Conservation (phyloP, 192 early-diverging fungal genomes). For the Entomortierella lignicola region DNA sequence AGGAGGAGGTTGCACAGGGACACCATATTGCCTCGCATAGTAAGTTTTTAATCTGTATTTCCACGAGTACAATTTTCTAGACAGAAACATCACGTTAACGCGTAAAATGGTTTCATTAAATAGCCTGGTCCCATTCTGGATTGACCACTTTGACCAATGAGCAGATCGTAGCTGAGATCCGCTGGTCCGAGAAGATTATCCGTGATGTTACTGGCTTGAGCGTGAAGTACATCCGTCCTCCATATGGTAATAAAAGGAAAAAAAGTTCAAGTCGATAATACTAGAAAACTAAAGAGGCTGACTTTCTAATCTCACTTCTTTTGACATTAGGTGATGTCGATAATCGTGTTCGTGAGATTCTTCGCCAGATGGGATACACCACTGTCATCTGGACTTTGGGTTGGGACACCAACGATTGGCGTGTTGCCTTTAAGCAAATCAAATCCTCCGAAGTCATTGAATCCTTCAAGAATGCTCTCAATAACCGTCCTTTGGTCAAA, state of each 20-base stretch:
- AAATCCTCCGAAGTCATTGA: conserved; percentile 11
- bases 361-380: conserved; percentile 61
- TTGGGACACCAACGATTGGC: conserved; percentile 68
- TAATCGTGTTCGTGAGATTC: conserved; percentile 69
- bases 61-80: not conserved
- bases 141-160: conserved; percentile 69
- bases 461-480: conserved; percentile 37
- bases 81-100: too few relatives aligned
- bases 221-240: conserved; percentile 66
- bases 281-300: not conserved
- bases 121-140: conserved; percentile 72
- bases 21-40: conserved; percentile 69
- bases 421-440: conserved; percentile 41
- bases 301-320: not conserved
- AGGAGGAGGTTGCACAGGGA: conserved; percentile 38
- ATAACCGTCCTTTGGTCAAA: conserved; percentile 36
- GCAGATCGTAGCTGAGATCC: conserved; percentile 69
- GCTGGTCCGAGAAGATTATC: conserved; percentile 63
- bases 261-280: not conserved
- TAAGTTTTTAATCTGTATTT: conserved; percentile 10
- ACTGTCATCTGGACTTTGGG: conserved; percentile 61
- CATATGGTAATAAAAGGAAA: conserved; percentile 58
- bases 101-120: too few relatives aligned
- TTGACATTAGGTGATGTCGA: conserved; percentile 63
- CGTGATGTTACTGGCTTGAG: conserved; percentile 65